Evolutionary conservation across 257 asterid species (phyloP).

Genomic region (Scutellaria minor): DNA sequence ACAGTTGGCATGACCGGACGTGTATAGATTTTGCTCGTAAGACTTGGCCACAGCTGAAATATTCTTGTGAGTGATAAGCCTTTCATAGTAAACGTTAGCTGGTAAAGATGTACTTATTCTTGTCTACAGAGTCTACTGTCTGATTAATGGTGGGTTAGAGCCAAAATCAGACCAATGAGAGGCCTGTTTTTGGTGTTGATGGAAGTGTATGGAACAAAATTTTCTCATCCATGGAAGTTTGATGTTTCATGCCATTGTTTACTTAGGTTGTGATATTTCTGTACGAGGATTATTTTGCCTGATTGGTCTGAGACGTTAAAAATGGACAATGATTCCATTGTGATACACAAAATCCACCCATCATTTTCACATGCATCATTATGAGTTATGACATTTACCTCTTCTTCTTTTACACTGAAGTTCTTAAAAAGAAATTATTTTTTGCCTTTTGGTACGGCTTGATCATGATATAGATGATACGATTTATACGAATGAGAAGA

Average conservation of each 20-base stretch:
- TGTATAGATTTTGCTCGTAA: slow-evolving; percentile 41
- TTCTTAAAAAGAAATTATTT: too few species aligned
- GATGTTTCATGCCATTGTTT: slow-evolving; percentile 7
- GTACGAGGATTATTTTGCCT: slow-evolving; percentile 1
- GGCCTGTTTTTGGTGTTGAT: slow-evolving; percentile 26
- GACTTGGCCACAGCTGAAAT: not conserved
- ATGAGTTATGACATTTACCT: too few species aligned
- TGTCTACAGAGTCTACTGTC: not conserved
- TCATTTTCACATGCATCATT: too few species aligned
- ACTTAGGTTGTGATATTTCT: slow-evolving; percentile 2
- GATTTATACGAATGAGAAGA: too few species aligned
- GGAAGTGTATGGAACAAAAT: not conserved
- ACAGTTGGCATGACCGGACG: slow-evolving; percentile 64
- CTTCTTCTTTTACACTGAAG: too few species aligned
- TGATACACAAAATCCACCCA: too few species aligned
- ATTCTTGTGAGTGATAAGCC: slow-evolving; percentile 2
- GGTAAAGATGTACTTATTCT: slow-evolving; percentile 15
- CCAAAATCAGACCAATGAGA: slow-evolving; percentile 25
- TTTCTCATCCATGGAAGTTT: slow-evolving; percentile 4
- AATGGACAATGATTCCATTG: not conserved
- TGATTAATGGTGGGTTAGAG: slow-evolving; percentile 23
- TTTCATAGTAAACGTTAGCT: slow-evolving; percentile 20
- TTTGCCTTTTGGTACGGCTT: too few species aligned
- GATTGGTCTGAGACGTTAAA: not conserved
- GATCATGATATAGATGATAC: too few species aligned